These are phyloP conservation scores for Pythium folliculosum DNA, from an alignment of 352 stramenopile species.

Conservation along the genomic window DNA sequence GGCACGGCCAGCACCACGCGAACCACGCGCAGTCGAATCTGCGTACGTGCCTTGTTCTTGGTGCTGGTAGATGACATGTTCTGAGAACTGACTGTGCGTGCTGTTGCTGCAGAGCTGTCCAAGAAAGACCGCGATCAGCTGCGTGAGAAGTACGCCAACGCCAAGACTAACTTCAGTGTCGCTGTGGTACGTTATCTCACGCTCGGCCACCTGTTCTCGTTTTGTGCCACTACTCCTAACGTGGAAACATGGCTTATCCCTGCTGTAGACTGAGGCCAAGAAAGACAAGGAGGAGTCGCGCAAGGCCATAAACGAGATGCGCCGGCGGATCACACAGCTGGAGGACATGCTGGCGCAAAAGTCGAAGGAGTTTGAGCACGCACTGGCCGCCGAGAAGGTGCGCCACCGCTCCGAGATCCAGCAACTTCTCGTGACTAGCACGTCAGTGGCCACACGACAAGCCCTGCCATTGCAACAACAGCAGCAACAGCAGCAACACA, in stretches of 20 bases:
- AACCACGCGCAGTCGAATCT: conserved; percentile 8
- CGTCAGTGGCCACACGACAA: neutral
- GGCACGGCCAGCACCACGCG: conserved; percentile 4
- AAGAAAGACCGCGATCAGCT: conserved; percentile 66
- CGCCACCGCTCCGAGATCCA: conserved; percentile 60
- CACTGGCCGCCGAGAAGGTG: conserved; percentile 44
- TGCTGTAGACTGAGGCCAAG: conserved; percentile 58
- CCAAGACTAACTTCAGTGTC: conserved; percentile 75
- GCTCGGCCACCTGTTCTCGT: conserved; percentile 2
- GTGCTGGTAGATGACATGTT: neutral
- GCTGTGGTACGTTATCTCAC: conserved; percentile 46
- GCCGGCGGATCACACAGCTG: conserved; percentile 44
- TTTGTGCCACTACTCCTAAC: neutral
- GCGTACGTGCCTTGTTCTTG: neutral
- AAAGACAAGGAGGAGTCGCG: conserved; percentile 72
- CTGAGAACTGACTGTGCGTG: too few species aligned
- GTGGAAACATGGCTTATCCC: neutral
- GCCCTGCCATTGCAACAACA: conserved; percentile 1
- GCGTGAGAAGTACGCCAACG: conserved; percentile 76
- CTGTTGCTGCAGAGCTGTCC: conserved; percentile 39
- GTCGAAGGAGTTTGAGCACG: conserved; percentile 59
- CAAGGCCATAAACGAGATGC: conserved; percentile 56
- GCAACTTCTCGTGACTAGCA: conserved; percentile 47
- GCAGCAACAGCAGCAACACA: conserved; percentile 31
- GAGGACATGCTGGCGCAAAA: conserved; percentile 60